A percentile compares a stretch with the other conserved stretches of the same genome.
Conservation (phyloP, 441 rosid species). For the Erodium chrysanthum region DNA sequence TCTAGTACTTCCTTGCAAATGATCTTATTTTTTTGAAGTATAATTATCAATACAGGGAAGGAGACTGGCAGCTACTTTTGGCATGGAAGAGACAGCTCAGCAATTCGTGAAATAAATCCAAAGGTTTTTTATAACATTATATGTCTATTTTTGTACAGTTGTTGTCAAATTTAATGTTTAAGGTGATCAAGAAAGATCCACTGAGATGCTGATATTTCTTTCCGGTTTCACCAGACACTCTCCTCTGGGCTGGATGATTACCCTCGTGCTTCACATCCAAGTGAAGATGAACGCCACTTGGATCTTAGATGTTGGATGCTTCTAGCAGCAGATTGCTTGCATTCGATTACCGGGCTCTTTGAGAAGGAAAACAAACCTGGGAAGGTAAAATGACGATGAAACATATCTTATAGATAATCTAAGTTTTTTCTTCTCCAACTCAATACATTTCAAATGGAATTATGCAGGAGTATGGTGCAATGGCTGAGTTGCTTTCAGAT, state of each 20-base stretch:
- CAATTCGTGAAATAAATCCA: constrained; percentile 79
- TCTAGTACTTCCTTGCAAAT: neutral
- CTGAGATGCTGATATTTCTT: constrained; percentile 21
- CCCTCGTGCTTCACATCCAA: constrained; percentile 97
- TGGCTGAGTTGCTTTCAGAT: constrained; percentile 67
- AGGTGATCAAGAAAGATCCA: neutral
- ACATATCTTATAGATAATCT: neutral
- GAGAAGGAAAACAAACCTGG: constrained; percentile 31
- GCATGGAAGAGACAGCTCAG: constrained; percentile 86
- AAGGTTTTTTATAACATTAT: constrained; percentile 45
- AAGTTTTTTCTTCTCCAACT: constrained; percentile 16
- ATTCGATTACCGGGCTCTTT: constrained; percentile 51
- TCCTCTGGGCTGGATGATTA: constrained; percentile 96
- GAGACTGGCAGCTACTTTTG: constrained; percentile 72
- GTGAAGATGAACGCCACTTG: constrained; percentile 80
- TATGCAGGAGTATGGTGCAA: constrained; percentile 65
- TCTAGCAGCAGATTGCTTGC: constrained; percentile 94
- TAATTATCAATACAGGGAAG: constrained; percentile 44
- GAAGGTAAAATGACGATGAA: constrained; percentile 36
- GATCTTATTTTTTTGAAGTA: neutral
- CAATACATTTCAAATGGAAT: constrained; percentile 17
- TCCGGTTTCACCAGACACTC: constrained; percentile 50
- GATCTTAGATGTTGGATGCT: constrained; percentile 99
- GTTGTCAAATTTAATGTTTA: no score
- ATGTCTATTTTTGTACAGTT: neutral